Conservation (phyloP, 805 yeast genomes). For the Candida wancherniae region DNA sequence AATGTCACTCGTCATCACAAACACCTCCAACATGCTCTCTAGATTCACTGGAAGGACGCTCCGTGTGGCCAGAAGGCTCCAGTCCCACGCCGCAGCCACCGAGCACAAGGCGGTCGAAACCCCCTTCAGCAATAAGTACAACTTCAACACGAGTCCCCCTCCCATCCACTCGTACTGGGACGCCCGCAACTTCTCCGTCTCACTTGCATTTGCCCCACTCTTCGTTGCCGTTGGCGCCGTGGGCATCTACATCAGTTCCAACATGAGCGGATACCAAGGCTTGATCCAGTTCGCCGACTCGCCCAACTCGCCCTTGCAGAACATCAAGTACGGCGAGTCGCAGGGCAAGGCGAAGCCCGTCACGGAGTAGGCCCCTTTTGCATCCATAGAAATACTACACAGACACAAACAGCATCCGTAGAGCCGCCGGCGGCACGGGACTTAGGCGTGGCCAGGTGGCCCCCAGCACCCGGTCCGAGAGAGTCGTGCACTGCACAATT, state of each 20-base stretch:
- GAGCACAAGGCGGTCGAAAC: slow-evolving; percentile 19
- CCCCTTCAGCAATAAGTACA: slow-evolving; percentile 39
- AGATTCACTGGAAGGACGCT: slow-evolving; percentile 22
- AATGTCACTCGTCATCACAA: slow-evolving; percentile 4
- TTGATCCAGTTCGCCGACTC: slow-evolving; percentile 32
- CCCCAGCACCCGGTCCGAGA: too few relatives aligned
- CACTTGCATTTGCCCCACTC: slow-evolving; percentile 36
- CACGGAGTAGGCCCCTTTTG: too few relatives aligned
- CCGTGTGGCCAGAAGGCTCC: slow-evolving; percentile 26
- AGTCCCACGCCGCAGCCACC: slow-evolving; percentile 20
- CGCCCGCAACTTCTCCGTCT: slow-evolving; percentile 31
- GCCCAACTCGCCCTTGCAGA: slow-evolving; percentile 36
- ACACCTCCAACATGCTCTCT: slow-evolving; percentile 22
- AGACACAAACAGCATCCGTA: too few relatives aligned
- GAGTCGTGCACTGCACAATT: slow-evolving; percentile 14
- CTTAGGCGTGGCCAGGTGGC: too few relatives aligned
- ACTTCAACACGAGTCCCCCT: slow-evolving; percentile 41
- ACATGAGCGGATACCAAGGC: slow-evolving; percentile 28
- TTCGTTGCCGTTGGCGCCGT: slow-evolving; percentile 32
- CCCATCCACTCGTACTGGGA: slow-evolving; percentile 45
- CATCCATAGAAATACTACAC: too few relatives aligned
- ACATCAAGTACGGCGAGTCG: slow-evolving; percentile 34
- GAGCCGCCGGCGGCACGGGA: too few relatives aligned
- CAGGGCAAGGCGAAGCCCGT: too few relatives aligned
- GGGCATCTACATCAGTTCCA: slow-evolving; percentile 27